Percentiles rank a stretch among this genome's conserved stretches.
Evolutionary conservation across 208 protist species (phyloP).

Genomic region (Leishmania gerbilli): DNA sequence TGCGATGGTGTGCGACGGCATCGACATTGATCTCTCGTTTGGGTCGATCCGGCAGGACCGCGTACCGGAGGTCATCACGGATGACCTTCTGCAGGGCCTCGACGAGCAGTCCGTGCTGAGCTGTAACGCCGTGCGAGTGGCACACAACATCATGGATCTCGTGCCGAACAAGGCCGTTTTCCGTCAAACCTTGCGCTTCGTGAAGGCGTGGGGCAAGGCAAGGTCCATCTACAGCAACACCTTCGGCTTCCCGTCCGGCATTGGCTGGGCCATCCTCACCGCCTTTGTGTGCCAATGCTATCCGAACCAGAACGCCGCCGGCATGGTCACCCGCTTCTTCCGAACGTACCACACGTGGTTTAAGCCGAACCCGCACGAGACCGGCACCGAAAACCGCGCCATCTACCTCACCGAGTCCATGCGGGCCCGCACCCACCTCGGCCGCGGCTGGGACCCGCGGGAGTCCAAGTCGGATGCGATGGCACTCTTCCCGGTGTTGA

Average conservation of each 20-base stretch:
- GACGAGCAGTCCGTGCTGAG: slow-evolving; percentile 95
- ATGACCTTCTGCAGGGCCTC: slow-evolving; percentile 90
- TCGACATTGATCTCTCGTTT: slow-evolving; percentile 97
- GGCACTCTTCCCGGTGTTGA: slow-evolving; percentile 98
- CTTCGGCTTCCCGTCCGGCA: slow-evolving; percentile 97
- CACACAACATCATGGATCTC: slow-evolving; percentile 96
- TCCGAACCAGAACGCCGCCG: slow-evolving; percentile 94
- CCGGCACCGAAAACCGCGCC: slow-evolving; percentile 78
- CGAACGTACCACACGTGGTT: slow-evolving; percentile 93
- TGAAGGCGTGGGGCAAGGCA: slow-evolving; percentile 97
- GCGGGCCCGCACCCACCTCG: slow-evolving; percentile 69
- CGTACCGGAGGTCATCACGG: slow-evolving; percentile 95
- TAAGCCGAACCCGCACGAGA: slow-evolving; percentile 84
- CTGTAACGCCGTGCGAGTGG: slow-evolving; percentile 97
- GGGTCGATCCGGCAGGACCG: slow-evolving; percentile 87
- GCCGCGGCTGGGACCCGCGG: slow-evolving; percentile 81
- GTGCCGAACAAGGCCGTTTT: slow-evolving; percentile 96
- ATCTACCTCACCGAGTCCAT: slow-evolving; percentile 90
- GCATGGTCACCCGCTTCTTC: slow-evolving; percentile 96
- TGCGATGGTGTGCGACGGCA: slow-evolving; percentile 94
- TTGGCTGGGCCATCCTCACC: slow-evolving; percentile 96
- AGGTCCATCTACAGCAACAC: slow-evolving; percentile 97
- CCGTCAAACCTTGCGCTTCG: slow-evolving; percentile 93
- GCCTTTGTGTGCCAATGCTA: slow-evolving; percentile 98
- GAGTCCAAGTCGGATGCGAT: slow-evolving; percentile 88